A percentile compares a stretch with the other conserved stretches of the same genome.
Evolutionary conservation across 805 yeast species (phyloP).

Genomic region (Candida vartiovaarae): DNA sequence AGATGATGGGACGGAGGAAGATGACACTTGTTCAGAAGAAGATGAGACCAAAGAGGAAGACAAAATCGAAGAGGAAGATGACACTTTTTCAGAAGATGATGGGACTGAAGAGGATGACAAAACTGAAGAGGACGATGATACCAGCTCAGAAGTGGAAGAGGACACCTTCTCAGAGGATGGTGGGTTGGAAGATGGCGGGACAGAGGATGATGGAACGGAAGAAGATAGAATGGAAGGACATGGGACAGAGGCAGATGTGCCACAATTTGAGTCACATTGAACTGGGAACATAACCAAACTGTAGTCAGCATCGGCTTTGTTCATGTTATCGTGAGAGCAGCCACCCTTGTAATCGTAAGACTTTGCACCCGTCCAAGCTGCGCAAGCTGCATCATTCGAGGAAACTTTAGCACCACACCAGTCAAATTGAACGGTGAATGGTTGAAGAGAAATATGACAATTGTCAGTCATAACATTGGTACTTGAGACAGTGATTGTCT

Average conservation of each 20-base stretch:
- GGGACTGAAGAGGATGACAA: no score
- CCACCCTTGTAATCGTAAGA: background rate
- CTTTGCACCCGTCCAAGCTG: background rate
- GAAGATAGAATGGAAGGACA: background rate
- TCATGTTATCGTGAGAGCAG: background rate
- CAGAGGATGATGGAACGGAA: background rate
- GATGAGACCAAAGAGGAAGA: background rate
- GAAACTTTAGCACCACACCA: background rate
- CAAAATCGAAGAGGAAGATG: background rate
- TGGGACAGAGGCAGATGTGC: background rate
- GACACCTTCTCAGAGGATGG: no score
- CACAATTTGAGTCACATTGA: background rate
- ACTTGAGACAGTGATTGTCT: background rate
- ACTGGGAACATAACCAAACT: background rate
- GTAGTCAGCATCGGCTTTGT: background rate
- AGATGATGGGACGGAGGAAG: background rate
- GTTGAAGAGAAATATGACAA: background rate
- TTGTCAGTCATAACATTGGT: background rate
- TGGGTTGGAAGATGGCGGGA: no score
- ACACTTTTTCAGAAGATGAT: background rate
- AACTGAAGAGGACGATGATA: no score
- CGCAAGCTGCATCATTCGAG: background rate
- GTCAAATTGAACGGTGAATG: background rate
- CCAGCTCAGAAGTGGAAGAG: no score
- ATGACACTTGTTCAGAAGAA: background rate